These are phyloP conservation scores for Colletotrichum lupini DNA, from an alignment of 2,329 filamentous ascomycete species.

Conservation along the genomic window DNA sequence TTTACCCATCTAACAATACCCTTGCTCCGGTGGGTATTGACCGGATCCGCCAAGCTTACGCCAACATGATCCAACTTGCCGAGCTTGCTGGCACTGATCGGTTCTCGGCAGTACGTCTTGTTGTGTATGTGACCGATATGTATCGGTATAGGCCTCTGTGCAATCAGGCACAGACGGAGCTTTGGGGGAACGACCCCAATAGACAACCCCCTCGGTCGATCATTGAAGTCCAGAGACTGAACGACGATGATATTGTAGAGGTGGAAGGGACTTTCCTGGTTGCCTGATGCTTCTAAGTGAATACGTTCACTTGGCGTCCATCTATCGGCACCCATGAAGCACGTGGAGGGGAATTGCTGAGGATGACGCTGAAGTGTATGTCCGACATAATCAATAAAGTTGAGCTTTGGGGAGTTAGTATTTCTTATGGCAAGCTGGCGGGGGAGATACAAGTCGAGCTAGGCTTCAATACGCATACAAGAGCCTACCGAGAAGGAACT, in stretches of 20 bases:
- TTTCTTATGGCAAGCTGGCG: too few species aligned
- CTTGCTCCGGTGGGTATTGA: conserved; percentile 42
- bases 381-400: too few species aligned
- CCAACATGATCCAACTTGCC: conserved; percentile 45
- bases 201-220: conserved; percentile 45
- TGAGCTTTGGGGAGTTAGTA: too few species aligned
- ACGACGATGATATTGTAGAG: conserved; percentile 47
- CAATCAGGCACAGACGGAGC: conserved; percentile 44
- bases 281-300: background rate
- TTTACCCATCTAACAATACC: conserved; percentile 44
- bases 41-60: conserved; percentile 45
- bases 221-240: conserved; percentile 45
- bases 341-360: background rate
- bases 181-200: conserved; percentile 43
- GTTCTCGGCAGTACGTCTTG: conserved; percentile 37
- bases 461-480: too few species aligned
- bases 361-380: too few species aligned
- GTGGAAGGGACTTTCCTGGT: conserved; percentile 44
- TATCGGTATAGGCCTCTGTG: conserved; percentile 45
- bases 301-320: background rate
- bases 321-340: too few species aligned
- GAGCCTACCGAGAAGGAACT: too few species aligned
- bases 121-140: conserved; percentile 48
- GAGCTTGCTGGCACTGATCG: conserved; percentile 42
- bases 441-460: too few species aligned